phyloP scores from a whole-genome alignment of 352 stramenopile species.

The Thraustochytrium sp. region DNA sequence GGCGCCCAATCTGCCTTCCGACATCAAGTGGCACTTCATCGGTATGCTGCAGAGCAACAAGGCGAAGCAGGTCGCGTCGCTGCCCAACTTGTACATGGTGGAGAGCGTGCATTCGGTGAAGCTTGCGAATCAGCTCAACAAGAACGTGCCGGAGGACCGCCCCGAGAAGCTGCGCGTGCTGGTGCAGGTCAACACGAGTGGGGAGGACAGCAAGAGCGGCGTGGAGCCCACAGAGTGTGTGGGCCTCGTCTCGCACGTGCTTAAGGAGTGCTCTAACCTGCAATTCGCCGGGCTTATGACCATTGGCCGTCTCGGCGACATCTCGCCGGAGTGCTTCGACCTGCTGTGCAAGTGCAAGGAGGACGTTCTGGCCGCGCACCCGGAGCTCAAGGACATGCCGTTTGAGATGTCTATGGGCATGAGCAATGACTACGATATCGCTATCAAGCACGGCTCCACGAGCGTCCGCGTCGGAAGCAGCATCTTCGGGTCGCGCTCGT shows the following conservation, averaged over 20 bases:
- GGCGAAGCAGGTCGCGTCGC: slow-evolving; percentile 78
- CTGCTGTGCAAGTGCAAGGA: slow-evolving; percentile 42
- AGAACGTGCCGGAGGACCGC: slow-evolving; percentile 59
- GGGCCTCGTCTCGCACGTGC: slow-evolving; percentile 74
- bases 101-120: slow-evolving; percentile 94
- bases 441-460: slow-evolving; percentile 88
- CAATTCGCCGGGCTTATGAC: slow-evolving; percentile 96
- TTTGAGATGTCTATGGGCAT: slow-evolving; percentile 98
- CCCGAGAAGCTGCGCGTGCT: slow-evolving; percentile 76
- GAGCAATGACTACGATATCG: slow-evolving; percentile 94
- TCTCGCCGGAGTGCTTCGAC: slow-evolving; percentile 50
- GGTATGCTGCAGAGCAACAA: slow-evolving; percentile 98
- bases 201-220: slow-evolving; percentile 94
- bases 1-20: slow-evolving; percentile 65
- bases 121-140: slow-evolving; percentile 90
- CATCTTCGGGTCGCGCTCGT: slow-evolving; percentile 88
- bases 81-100: slow-evolving; percentile 86
- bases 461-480: slow-evolving; percentile 92
- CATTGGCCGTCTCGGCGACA: slow-evolving; percentile 87
- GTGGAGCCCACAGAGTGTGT: slow-evolving; percentile 67
- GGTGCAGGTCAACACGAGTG: slow-evolving; percentile 96
- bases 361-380: slow-evolving; percentile 60
- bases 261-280: slow-evolving; percentile 75
- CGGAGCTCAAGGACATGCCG: slow-evolving; percentile 63
- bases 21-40: slow-evolving; percentile 96